phyloP scores from a whole-genome alignment of 345 rosid genomes.

The Eucalyptus erythrocorys region DNA sequence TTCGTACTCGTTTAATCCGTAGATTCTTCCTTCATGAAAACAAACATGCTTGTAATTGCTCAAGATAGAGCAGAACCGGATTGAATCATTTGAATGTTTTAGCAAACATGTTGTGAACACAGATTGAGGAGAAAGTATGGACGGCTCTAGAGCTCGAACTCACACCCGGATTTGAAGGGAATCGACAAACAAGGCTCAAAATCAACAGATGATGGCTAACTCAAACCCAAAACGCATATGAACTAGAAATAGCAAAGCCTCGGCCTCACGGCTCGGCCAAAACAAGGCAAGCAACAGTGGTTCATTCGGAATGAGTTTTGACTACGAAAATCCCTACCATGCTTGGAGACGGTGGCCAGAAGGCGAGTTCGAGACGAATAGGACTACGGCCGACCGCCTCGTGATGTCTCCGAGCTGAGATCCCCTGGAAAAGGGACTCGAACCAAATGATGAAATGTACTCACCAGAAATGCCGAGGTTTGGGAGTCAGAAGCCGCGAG shows the following conservation, averaged over 20 bases:
- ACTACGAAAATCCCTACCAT: rapidly evolving
- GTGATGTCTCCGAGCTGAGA: neutral
- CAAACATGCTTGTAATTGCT: neutral
- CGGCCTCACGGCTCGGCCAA: neutral
- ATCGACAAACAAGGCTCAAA: neutral
- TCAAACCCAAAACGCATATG: neutral
- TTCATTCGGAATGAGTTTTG: neutral
- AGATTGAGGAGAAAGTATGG: neutral
- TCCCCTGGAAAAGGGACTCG: neutral
- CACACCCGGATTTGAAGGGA: neutral
- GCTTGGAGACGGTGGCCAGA: neutral
- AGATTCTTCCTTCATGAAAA: neutral
- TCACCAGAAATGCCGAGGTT: neutral
- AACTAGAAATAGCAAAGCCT: neutral
- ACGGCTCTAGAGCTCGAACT: neutral
- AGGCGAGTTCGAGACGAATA: neutral
- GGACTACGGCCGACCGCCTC: neutral
- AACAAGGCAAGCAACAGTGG: neutral
- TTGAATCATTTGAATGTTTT: too few species aligned
- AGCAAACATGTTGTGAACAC: neutral
- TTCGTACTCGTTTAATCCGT: neutral
- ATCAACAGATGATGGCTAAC: neutral
- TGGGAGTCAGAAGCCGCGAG: neutral
- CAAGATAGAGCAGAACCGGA: neutral
- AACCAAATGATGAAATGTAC: rapidly evolving